Conservation (phyloP, 768 basidiomycete species). For the Lactarius sanguifluus region DNA sequence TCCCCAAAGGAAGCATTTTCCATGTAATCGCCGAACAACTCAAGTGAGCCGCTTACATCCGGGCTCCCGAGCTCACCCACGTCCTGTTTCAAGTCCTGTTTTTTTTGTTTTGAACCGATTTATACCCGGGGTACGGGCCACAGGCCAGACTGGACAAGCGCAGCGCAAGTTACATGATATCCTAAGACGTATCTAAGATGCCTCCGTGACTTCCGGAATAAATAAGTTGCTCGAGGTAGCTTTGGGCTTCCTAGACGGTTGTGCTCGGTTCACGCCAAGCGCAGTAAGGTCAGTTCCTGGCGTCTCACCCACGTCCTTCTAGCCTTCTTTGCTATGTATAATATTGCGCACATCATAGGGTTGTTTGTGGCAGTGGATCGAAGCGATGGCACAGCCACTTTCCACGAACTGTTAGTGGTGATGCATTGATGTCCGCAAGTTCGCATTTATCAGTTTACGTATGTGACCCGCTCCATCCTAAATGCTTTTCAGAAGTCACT, state of each 20-base stretch:
- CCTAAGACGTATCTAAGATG: too few species aligned
- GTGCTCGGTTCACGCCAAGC: too few species aligned
- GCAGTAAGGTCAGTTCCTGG: too few species aligned
- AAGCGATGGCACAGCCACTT: slow-evolving; percentile 58
- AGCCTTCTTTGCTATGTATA: slow-evolving; percentile 91
- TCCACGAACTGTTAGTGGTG: slow-evolving; percentile 65
- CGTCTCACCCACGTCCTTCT: slow-evolving; percentile 7
- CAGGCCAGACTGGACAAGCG: too few species aligned
- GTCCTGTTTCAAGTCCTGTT: too few species aligned
- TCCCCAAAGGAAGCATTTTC: slow-evolving; percentile 64
- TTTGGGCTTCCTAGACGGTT: too few species aligned
- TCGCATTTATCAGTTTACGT: slow-evolving; percentile 60
- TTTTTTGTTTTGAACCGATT: too few species aligned
- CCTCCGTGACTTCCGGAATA: too few species aligned
- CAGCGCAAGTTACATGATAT: too few species aligned
- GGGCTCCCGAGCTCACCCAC: slow-evolving; percentile 12
- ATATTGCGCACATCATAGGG: neutral
- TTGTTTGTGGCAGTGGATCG: neutral
- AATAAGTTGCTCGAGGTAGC: too few species aligned
- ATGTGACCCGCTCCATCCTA: neutral
- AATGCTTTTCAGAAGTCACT: slow-evolving; percentile 47
- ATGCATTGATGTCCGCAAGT: slow-evolving; percentile 40
- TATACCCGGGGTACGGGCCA: too few species aligned
- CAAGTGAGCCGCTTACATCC: slow-evolving; percentile 46
- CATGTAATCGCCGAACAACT: slow-evolving; percentile 80